A percentile compares a stretch with the other conserved stretches of the same genome.
Conservation (phyloP, 192 early-diverging fungal genomes). For the Anaeromyces robustus region DNA sequence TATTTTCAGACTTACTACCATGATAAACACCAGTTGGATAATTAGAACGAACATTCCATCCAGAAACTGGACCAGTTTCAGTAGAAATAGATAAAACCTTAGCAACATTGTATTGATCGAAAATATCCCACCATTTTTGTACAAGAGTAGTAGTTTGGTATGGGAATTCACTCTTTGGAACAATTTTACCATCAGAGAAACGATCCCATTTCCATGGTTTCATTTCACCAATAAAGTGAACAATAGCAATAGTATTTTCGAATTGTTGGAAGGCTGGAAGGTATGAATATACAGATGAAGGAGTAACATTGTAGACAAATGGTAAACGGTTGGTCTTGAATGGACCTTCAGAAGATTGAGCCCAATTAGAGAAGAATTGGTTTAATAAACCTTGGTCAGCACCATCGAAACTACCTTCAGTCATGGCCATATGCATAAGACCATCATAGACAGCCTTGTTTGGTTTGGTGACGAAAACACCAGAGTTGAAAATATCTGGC, state of each 20-base stretch:
- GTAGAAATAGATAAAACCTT: background rate
- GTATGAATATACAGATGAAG: conserved; percentile 62
- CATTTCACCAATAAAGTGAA: conserved; percentile 75
- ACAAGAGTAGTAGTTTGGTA: conserved; percentile 35
- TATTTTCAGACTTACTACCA: too few relatives aligned
- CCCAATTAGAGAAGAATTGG: conserved; percentile 68
- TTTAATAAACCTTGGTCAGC: conserved; percentile 92
- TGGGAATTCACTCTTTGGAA: conserved; percentile 23
- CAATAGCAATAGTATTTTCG: conserved; percentile 48
- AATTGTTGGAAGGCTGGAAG: conserved; percentile 69
- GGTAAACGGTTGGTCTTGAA: conserved; percentile 50
- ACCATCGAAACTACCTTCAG: conserved; percentile 44
- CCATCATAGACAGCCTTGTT: conserved; percentile 26
- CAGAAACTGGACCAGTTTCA: background rate
- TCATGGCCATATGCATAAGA: conserved; percentile 25
- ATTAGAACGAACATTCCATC: background rate
- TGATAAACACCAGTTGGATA: background rate
- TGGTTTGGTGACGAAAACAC: conserved; percentile 67
- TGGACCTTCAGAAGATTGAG: conserved; percentile 3
- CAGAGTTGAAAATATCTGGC: conserved; percentile 97
- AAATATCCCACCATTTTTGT: conserved; percentile 58
- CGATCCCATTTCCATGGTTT: conserved; percentile 83
- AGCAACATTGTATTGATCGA: conserved; percentile 23
- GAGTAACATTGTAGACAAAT: conserved; percentile 82
- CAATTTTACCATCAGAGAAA: conserved; percentile 36